A percentile compares a stretch with the other conserved stretches of the same genome.
These are phyloP conservation scores for Erodium texanum DNA, from an alignment of 441 rosid genomes.

Conservation along the genomic window DNA sequence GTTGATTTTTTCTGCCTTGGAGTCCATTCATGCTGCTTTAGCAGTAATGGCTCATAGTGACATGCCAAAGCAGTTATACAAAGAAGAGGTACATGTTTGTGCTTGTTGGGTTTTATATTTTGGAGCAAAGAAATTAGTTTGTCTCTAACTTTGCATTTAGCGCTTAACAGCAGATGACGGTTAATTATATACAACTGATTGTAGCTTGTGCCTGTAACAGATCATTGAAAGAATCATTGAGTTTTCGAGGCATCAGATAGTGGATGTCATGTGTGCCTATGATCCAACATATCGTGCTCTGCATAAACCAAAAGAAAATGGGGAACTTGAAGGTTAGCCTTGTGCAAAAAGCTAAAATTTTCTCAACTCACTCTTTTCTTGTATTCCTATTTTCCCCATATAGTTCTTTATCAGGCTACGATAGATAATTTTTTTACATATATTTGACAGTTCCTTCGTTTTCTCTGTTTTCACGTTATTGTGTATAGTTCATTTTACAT, in stretches of 20 bases:
- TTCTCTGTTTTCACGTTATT: neutral
- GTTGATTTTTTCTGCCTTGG: conserved; percentile 71
- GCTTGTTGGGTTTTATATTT: conserved; percentile 10
- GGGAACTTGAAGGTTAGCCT: conserved; percentile 61
- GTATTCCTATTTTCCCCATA: conserved; percentile 13
- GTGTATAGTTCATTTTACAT: conserved; percentile 4
- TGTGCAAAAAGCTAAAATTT: conserved; percentile 12
- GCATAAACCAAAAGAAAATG: conserved; percentile 75
- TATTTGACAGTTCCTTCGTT: neutral
- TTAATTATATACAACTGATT: conserved; percentile 10
- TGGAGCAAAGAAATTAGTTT: conserved; percentile 6
- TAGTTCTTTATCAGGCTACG: neutral
- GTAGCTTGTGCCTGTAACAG: conserved; percentile 31
- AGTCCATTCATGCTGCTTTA: conserved; percentile 32
- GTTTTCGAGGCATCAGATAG: conserved; percentile 84
- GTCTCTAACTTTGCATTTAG: too few species aligned
- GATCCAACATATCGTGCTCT: conserved; percentile 82
- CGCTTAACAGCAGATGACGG: neutral
- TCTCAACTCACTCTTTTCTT: conserved; percentile 13
- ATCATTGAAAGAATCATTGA: conserved; percentile 94
- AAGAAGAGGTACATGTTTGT: conserved; percentile 70
- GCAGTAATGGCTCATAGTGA: conserved; percentile 45
- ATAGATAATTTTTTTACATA: neutral
- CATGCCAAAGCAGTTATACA: conserved; percentile 95
- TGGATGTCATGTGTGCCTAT: conserved; percentile 79